These are phyloP conservation scores for Fraxinus velutina DNA, from an alignment of 305 asterid genomes.

Conservation along the genomic window DNA sequence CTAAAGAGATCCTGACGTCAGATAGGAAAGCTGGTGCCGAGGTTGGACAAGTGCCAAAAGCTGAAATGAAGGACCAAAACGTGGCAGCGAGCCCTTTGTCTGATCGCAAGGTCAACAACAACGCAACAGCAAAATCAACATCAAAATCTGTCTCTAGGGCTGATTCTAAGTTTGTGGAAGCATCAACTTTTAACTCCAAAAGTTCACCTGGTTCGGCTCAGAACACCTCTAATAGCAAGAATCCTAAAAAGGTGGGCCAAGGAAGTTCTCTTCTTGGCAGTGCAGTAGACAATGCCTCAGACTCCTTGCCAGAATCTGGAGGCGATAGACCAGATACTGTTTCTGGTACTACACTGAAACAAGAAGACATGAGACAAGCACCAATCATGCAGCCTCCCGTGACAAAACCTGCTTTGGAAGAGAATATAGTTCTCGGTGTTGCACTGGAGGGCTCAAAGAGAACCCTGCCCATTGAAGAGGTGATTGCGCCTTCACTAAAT, in stretches of 20 bases:
- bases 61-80: slow-evolving; percentile 36
- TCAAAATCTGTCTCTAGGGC: slow-evolving; percentile 35
- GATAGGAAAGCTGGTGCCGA: slow-evolving; percentile 41
- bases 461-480: slow-evolving; percentile 91
- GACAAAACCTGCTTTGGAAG: slow-evolving; percentile 63
- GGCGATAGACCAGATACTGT: slow-evolving; percentile 30
- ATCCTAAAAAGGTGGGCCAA: slow-evolving; percentile 40
- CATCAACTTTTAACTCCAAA: slow-evolving; percentile 28
- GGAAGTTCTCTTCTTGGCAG: slow-evolving; percentile 17
- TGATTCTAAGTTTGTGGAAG: slow-evolving; percentile 35
- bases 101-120: slow-evolving; percentile 38
- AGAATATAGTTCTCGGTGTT: slow-evolving; percentile 91
- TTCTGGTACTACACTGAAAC: slow-evolving; percentile 36
- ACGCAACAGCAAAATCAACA: slow-evolving; percentile 23
- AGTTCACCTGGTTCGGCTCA: slow-evolving; percentile 24
- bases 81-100: slow-evolving; percentile 31
- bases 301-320: slow-evolving; percentile 21
- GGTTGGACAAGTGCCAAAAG: slow-evolving; percentile 35
- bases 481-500: slow-evolving; percentile 27
- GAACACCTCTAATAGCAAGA: slow-evolving; percentile 26
- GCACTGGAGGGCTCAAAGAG: slow-evolving; percentile 94
- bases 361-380: slow-evolving; percentile 46
- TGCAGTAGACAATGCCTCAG: slow-evolving; percentile 25
- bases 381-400: slow-evolving; percentile 36
- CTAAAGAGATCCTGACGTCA: slow-evolving; percentile 22